Base-by-base conservation (phyloP, 345 rosid genomes). In the Lenwebbia sp. region DNA sequence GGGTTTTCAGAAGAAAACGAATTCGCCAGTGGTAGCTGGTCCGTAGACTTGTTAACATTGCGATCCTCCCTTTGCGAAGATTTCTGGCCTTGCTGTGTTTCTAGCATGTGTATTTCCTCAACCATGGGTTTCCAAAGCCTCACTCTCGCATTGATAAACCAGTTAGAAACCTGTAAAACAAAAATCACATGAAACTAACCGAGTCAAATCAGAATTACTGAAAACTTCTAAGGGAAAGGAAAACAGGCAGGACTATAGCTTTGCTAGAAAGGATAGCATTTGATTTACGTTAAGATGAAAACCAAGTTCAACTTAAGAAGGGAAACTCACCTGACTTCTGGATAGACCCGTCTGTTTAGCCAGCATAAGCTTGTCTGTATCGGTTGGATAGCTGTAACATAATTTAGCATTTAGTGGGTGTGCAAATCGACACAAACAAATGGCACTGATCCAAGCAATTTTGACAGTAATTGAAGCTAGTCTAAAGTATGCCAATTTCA, bases 121-220 rank as follows among this genome's bases (percentile, higher is more conserved):
- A 96, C 99, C 99, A 96, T 95, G 13, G 99, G 99, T 91, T 96
- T 96, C 99, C 99, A 96, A 83, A 96, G 93, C 93, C 99, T 91
- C 82, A 96, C 99, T 87, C 99, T 88, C n/a, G 99, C 99, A 90
- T 95, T 95, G 58, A 96, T 96, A 88, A 96, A 96, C 98, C 99
- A 96, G 82, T 96, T 96, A 1, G 99, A 96, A 76, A 96, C 98
- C 98, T 95, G 88, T 84, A 14, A 55, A 65, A 30, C 21, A 47
- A 60, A 57, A 17, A 52, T 58, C 65, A 44, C 53, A 11, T 47
- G 76, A 58, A 84, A 84, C 56, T 52, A 50, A 83, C 41, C 13
- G 82, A 84, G 51, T 33, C 25, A 33, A 8, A 33, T 33, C 78
- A 70, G 44, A 70, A 33, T 33, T 33, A 70, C 25, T 9, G 47